Conservation (phyloP, 2,329 filamentous ascomycete species). For the Botryotinia calthae region DNA sequence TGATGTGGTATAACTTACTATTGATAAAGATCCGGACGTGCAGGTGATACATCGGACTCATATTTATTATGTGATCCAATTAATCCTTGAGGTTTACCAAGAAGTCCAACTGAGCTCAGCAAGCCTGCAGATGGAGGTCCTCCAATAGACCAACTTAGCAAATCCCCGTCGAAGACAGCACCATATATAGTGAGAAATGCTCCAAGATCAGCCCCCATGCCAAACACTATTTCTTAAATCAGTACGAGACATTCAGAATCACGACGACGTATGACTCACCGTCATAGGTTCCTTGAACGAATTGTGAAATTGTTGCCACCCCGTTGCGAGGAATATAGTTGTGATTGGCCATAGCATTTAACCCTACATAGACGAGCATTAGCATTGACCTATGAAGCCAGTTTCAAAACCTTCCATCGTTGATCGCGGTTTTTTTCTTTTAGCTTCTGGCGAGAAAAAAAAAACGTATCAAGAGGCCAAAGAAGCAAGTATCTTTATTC, state of each 20-base stretch:
- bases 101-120: conserved; percentile 26
- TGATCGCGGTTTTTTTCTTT: no score
- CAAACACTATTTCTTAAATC: conserved; percentile 40
- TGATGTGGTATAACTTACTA: conserved; percentile 24
- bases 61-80: conserved; percentile 54
- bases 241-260: not conserved
- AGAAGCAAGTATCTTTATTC: not conserved
- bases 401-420: not conserved
- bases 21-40: conserved; percentile 51
- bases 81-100: conserved; percentile 47
- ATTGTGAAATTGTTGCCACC: conserved; percentile 35
- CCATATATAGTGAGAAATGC: conserved; percentile 45
- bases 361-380: conserved; percentile 6
- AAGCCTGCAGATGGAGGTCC: conserved; percentile 41
- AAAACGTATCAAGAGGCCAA: no score
- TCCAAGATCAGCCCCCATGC: conserved; percentile 45
- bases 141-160: conserved; percentile 52
- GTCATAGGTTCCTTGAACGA: conserved; percentile 37
- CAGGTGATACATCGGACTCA: conserved; percentile 53
- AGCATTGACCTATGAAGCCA: not conserved
- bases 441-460: no score
- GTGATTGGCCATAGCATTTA: conserved; percentile 46
- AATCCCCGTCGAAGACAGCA: conserved; percentile 49
- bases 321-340: conserved; percentile 44
- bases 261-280: conserved; percentile 25